Percentiles rank a stretch among this genome's conserved stretches.
These are phyloP conservation scores for Exophiala aquamarina DNA, from an alignment of 2,329 filamentous ascomycete genomes.

Conservation along the genomic window DNA sequence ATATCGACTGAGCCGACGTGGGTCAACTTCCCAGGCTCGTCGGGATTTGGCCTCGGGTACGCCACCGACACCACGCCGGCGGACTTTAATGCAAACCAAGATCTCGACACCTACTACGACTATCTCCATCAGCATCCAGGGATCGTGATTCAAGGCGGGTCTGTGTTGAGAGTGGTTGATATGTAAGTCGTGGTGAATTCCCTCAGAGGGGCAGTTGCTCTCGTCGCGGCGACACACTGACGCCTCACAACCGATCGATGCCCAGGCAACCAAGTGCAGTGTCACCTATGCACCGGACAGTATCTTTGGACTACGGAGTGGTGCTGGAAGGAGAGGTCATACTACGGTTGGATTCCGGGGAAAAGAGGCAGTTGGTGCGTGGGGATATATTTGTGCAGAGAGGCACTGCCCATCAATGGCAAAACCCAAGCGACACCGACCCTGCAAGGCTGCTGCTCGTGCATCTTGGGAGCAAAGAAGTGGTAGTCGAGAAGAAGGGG, in stretches of 20 bases:
- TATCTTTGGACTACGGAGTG: conserved; percentile 55
- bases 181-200: too few relatives aligned
- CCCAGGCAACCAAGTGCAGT: conserved; percentile 36
- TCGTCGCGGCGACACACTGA: too few relatives aligned
- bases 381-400: conserved; percentile 42
- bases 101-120: conserved; percentile 18
- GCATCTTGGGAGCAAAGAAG: conserved; percentile 19
- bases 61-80: conserved; percentile 18
- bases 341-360: conserved; percentile 52
- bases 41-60: conserved; percentile 20
- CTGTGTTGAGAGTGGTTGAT: conserved; percentile 33
- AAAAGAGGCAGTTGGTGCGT: conserved; percentile 43
- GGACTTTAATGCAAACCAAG: conserved; percentile 16
- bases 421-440: conserved; percentile 33
- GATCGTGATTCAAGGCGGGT: conserved; percentile 21
- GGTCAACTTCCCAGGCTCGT: conserved; percentile 11
- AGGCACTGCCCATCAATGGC: conserved; percentile 34
- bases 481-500: conserved; percentile 18
- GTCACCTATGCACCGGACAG: conserved; percentile 53
- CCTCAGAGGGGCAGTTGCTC: too few relatives aligned
- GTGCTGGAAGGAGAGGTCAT: conserved; percentile 55
- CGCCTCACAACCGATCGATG: too few relatives aligned
- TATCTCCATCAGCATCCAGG: conserved; percentile 21
- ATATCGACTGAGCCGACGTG: conserved; percentile 15
- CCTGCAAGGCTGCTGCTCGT: conserved; percentile 24